Evolutionary conservation across 768 basidiomycete species (phyloP), one percentile per base, ranked within the genome.

Genomic region (Pisolithus sp.): DNA sequence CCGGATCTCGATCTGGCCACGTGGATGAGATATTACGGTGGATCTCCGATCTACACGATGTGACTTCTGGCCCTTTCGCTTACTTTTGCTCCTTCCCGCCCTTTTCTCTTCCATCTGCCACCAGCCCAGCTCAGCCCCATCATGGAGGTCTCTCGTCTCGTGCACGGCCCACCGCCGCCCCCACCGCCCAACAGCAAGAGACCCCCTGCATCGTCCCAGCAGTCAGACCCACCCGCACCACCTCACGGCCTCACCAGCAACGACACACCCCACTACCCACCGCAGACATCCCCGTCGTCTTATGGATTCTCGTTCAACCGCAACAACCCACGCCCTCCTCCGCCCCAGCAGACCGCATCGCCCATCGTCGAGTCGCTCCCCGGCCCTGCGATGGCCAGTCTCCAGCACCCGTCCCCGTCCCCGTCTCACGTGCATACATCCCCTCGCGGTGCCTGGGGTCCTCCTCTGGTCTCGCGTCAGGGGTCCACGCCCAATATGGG

Each of bases 161-260:
- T 87, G 23, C 83, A 85, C 57, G 82, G 83, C 66, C 80, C 83
- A 0, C 85, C 85, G 66, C 80, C 83, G 0, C 85, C 85, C 46
- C 83, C 83, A 0, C 82, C 83, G 58, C 78, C 78, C 59, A n/a
- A n/a, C n/a, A 57, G 71, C 20, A 60, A 71, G 61, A 59, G 59
- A 3, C 55, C 70, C 10, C 58, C 62, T 56, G 57, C 54, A 18
- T 51, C 59, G 12, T 26, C 26, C 26, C 26, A 26, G 26, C 26
- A 26, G 2, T 26, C 26, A 26, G 66, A 64, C 47, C 43, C 23
- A 12, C 63, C 61, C 45, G 57, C 62, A 5, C 51, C 62, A 55
- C 50, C 26, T 26, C 26, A 26, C 26, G 26, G 26, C 26, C 26
- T 26, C 26, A 67, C 52, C 52, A 56, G 42, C 59, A 50, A 37